A percentile compares a stretch with the other conserved stretches of the same genome.
phyloP scores from a whole-genome alignment of 805 yeast genomes.

The Barnettozyma botsteinii region DNA sequence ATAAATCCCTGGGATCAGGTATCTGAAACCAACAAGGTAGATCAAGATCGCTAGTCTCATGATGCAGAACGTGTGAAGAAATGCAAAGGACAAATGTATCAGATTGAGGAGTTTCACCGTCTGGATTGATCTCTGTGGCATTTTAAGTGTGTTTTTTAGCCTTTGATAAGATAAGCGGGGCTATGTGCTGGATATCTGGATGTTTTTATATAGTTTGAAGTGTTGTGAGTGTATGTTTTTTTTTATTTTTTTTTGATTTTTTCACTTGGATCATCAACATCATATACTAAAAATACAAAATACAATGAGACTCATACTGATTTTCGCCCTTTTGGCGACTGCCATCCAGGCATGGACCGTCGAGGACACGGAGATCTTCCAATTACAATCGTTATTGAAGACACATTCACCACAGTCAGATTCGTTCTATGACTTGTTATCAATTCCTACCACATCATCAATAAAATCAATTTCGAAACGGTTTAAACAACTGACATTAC shows the following conservation, averaged over 20 bases:
- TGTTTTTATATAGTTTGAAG: too few species aligned
- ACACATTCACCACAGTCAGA: slow-evolving; percentile 14
- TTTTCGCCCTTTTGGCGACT: slow-evolving; percentile 15
- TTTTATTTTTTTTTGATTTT: background rate
- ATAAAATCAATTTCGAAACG: slow-evolving; percentile 55
- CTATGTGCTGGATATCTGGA: too few species aligned
- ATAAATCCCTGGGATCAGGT: slow-evolving; percentile 2
- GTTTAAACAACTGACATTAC: slow-evolving; percentile 63
- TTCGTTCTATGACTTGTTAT: slow-evolving; percentile 30
- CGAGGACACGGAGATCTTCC: slow-evolving; percentile 78
- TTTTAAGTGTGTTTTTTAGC: too few species aligned
- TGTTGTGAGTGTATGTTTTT: too few species aligned
- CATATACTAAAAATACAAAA: background rate
- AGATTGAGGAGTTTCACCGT: background rate
- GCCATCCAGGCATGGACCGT: slow-evolving; percentile 46
- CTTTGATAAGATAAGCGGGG: too few species aligned
- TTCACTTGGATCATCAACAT: background rate
- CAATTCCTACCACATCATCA: slow-evolving; percentile 25
- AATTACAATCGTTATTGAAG: slow-evolving; percentile 56
- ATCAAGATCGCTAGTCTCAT: background rate
- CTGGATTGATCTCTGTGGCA: background rate
- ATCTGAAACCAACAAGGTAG: slow-evolving; percentile 6
- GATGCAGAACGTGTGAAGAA: background rate
- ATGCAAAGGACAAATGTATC: background rate
- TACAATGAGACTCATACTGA: slow-evolving; percentile 14